Base-by-base conservation (phyloP, 331 rosid genomes). In the Ulmus americana region DNA sequence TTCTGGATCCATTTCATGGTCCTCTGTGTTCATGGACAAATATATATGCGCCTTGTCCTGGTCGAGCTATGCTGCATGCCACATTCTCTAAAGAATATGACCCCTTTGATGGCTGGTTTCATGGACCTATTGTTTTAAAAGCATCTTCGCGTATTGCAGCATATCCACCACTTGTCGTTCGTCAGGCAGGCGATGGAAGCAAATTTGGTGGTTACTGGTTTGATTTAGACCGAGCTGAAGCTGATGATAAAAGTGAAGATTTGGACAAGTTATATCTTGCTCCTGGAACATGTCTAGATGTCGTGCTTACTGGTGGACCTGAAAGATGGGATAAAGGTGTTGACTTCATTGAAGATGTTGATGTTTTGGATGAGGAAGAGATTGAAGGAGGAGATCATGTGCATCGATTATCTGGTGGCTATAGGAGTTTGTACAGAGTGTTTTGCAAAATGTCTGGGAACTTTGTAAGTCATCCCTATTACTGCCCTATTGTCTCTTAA, bases 201-300 rank as follows among this genome's bases (percentile, higher is more conserved):
- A 82, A 66, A 74, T 92, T 76, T 80, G 97, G 96, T 72, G 97
- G 97, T 63, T 92, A 86, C 78, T 86, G 86, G 90, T 77, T 78
- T 72, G 88, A 86, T 78, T 42, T 76, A 79, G 78, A 85, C 83
- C 81, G 38, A 76, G 64, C 74, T 63, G 90, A 85, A 67, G 77
- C 77, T 70, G 78, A 69, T 57, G 79, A 78, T 72, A 81, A 68
- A 47, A 61, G 72, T 54, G 71, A 75, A 73, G 75, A 54, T 41
- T 70, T 92, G 75, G 83, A 86, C 45, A 84, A 78, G 56, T 57
- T 86, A 66, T 81, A 81, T 75, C 94, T 92, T 79, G 96, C 70
- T 56, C 96, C 95, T 80, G 90, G 91, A 71, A 77, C 97, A 58
- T 69, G 64, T 77, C 72, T 82, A 70, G 86, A 88, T 79, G 59